Evolutionary conservation across 768 basidiomycete genomes (phyloP).

Genomic region (Pulveroboletus sp.): DNA sequence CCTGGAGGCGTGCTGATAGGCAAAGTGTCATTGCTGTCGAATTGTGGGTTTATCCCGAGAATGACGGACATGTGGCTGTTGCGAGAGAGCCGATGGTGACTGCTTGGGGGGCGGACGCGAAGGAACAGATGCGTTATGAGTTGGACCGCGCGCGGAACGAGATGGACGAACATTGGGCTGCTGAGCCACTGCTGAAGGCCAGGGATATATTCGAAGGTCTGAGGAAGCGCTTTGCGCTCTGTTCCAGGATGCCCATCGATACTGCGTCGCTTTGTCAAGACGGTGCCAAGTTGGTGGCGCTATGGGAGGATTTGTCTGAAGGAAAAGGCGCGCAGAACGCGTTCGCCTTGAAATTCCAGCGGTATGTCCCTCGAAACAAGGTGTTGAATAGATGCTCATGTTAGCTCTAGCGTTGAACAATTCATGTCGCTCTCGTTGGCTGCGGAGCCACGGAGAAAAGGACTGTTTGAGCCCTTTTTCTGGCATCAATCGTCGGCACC

Average conservation of each 20-base stretch:
- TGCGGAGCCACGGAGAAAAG: conserved; percentile 71
- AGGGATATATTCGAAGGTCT: conserved; percentile 52
- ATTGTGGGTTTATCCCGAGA: conserved; percentile 57
- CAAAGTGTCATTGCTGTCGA: conserved; percentile 58
- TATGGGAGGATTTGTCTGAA: conserved; percentile 53
- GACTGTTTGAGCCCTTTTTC: conserved; percentile 74
- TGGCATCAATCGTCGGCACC: conserved; percentile 51
- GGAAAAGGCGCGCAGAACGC: conserved; percentile 37
- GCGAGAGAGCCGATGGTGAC: conserved; percentile 46
- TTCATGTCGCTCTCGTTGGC: conserved; percentile 77
- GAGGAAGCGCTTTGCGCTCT: conserved; percentile 48
- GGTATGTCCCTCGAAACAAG: conserved; percentile 41
- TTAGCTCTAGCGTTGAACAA: conserved; percentile 56
- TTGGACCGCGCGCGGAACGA: conserved; percentile 45
- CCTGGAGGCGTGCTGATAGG: conserved; percentile 73
- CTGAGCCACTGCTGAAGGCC: conserved; percentile 40
- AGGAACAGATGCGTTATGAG: conserved; percentile 43
- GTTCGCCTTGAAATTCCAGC: conserved; percentile 56
- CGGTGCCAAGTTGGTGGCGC: conserved; percentile 46
- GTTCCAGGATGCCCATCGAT: conserved; percentile 40
- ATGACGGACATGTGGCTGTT: conserved; percentile 29
- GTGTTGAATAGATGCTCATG: neutral
- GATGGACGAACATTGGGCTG: conserved; percentile 42
- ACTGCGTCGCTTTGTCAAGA: conserved; percentile 45
- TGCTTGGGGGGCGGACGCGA: conserved; percentile 69